Percentiles rank a stretch among this genome's conserved stretches.
Evolutionary conservation across 2,329 filamentous ascomycete genomes (phyloP).

Genomic region (Colletotrichum endophyticum): DNA sequence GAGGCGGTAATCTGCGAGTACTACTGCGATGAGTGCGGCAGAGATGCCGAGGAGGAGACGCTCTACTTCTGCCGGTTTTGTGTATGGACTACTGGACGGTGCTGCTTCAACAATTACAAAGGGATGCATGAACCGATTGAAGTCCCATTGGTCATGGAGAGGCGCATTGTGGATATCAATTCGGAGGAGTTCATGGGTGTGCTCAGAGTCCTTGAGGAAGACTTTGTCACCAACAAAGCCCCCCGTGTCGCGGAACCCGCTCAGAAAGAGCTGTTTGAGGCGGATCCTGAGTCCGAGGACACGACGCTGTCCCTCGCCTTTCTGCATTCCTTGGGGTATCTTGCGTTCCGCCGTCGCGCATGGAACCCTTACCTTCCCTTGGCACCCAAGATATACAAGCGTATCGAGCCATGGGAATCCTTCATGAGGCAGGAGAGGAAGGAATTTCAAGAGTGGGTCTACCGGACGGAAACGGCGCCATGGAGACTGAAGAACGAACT

Average conservation of each 20-base stretch:
- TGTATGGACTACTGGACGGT: neutral
- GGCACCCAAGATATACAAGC: neutral
- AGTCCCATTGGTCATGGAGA: neutral
- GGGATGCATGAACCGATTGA: neutral
- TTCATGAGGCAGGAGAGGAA: conserved; percentile 1
- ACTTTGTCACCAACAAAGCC: neutral
- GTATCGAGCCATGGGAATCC: conserved; percentile 21
- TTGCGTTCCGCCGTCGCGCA: conserved; percentile 24
- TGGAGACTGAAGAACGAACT: conserved; percentile 21
- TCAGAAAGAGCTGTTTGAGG: neutral
- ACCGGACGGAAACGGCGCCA: conserved; percentile 12
- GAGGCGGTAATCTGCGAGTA: neutral
- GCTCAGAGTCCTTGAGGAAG: neutral
- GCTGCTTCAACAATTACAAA: neutral
- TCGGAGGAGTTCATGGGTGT: neutral
- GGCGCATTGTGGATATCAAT: neutral
- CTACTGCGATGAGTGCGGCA: neutral
- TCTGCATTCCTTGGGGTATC: conserved; percentile 28
- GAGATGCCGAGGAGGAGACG: neutral
- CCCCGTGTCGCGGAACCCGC: neutral
- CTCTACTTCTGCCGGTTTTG: conserved; percentile 15
- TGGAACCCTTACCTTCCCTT: conserved; percentile 25
- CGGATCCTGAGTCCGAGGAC: neutral
- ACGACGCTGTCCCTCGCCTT: conserved; percentile 26
- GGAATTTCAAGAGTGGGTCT: conserved; percentile 11